Evolutionary conservation across 768 basidiomycete genomes (phyloP).

Genomic region (Lactifluus volemus): DNA sequence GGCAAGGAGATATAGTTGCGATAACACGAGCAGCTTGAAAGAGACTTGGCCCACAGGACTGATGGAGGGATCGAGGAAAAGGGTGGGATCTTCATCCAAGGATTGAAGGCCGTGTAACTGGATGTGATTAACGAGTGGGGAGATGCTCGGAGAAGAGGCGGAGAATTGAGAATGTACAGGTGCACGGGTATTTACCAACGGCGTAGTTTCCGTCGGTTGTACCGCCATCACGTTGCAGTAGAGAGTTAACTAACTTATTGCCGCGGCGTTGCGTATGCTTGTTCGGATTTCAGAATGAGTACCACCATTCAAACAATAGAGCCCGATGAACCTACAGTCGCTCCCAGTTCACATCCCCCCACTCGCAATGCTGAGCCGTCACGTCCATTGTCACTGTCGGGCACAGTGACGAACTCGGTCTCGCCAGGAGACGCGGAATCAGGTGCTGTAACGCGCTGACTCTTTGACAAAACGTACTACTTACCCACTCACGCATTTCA

Average conservation of each 20-base stretch:
- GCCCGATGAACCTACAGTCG: constrained; percentile 60
- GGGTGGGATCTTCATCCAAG: background rate
- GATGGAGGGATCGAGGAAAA: background rate
- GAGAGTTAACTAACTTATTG: too few relatives aligned
- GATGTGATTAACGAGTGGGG: constrained; percentile 19
- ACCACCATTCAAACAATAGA: constrained; percentile 46
- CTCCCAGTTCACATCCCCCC: constrained; percentile 23
- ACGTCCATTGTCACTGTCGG: constrained; percentile 33
- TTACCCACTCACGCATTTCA: too few relatives aligned
- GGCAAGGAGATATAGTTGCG: constrained; percentile 19
- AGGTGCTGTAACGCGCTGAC: constrained; percentile 35
- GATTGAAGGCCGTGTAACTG: constrained; percentile 16
- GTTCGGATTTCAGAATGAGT: constrained; percentile 36
- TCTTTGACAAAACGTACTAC: background rate
- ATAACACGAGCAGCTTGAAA: constrained; percentile 20
- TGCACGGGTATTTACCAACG: constrained; percentile 5
- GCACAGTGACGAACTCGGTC: constrained; percentile 44
- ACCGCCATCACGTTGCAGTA: background rate
- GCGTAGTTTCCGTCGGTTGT: constrained; percentile 16
- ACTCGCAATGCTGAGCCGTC: background rate
- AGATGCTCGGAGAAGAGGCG: background rate
- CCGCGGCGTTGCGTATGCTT: too few relatives aligned
- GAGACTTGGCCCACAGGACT: constrained; percentile 3
- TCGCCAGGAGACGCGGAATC: constrained; percentile 57
- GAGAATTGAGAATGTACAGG: background rate